Conservation (phyloP, 495 filamentous ascomycete species). For the Penicillium verhagenii region DNA sequence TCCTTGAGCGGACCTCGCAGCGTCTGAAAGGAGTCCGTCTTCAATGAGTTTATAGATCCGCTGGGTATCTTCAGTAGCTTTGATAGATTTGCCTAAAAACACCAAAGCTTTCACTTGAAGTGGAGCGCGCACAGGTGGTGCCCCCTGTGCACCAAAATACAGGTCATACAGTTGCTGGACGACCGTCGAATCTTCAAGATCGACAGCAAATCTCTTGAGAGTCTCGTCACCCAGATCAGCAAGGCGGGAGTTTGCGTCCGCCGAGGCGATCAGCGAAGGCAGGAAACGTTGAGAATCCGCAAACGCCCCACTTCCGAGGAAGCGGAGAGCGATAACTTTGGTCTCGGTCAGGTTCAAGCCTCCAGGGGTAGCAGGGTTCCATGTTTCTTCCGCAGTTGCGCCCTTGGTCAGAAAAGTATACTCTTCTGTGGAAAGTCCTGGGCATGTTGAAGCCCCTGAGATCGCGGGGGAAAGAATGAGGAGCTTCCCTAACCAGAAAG, state of each 20-base stretch:
- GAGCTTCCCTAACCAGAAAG: conserved; percentile 75
- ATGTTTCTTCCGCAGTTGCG: conserved; percentile 62
- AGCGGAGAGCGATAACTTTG: conserved; percentile 65
- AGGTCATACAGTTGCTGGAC: conserved; percentile 64
- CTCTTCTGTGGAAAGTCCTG: conserved; percentile 69
- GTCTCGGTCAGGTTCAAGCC: conserved; percentile 64
- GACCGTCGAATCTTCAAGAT: conserved; percentile 65
- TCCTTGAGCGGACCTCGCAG: conserved; percentile 52
- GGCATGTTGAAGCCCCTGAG: conserved; percentile 48
- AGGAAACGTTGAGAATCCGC: conserved; percentile 74
- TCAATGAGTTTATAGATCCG: conserved; percentile 69
- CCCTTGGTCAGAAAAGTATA: conserved; percentile 65
- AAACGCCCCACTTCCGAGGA: conserved; percentile 84
- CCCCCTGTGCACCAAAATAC: conserved; percentile 59
- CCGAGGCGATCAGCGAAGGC: conserved; percentile 77
- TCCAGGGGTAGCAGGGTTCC: conserved; percentile 56
- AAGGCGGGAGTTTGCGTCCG: conserved; percentile 78
- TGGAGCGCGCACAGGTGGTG: conserved; percentile 59
- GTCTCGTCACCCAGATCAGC: conserved; percentile 80
- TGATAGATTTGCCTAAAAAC: conserved; percentile 73
- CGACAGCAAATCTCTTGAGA: conserved; percentile 66
- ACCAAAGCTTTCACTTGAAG: conserved; percentile 73
- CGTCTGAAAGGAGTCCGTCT: conserved; percentile 53
- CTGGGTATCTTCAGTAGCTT: conserved; percentile 60
- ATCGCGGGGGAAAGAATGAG: conserved; percentile 61